A percentile compares a stretch with the other conserved stretches of the same genome.
phyloP scores from a whole-genome alignment of 176 grass and related monocot genomes.

The Musa schizocarpa region DNA sequence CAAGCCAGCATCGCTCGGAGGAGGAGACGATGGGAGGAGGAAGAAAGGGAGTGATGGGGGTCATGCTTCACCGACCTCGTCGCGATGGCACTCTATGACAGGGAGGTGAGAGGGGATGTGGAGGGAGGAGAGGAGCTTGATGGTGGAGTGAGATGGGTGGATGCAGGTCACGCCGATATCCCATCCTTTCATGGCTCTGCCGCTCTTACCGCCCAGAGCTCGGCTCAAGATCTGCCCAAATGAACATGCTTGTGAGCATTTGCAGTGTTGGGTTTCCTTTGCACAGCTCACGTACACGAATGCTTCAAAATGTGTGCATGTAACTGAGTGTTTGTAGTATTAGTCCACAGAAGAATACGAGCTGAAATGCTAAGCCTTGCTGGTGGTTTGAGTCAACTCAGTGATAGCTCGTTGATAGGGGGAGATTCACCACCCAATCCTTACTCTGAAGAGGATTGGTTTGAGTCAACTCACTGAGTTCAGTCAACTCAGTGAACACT shows the following conservation, averaged over 20 bases:
- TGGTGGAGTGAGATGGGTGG: slow-evolving; percentile 6
- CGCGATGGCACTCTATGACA: slow-evolving; percentile 55
- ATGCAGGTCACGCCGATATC: slow-evolving; percentile 45
- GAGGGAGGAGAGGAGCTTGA: not conserved
- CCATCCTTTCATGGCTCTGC: slow-evolving; percentile 30
- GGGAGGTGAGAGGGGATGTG: slow-evolving; percentile 6
- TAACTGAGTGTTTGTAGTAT: too few species aligned
- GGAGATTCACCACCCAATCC: too few species aligned
- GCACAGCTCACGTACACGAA: not conserved
- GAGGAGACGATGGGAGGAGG: not conserved
- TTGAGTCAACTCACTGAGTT: too few species aligned
- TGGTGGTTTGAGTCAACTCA: too few species aligned
- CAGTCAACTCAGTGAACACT: too few species aligned
- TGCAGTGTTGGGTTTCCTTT: not conserved
- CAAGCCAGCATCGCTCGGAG: not conserved
- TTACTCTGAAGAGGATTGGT: too few species aligned
- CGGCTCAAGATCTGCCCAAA: slow-evolving; percentile 32
- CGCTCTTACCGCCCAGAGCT: slow-evolving; percentile 34
- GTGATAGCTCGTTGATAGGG: too few species aligned
- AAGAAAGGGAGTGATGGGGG: not conserved
- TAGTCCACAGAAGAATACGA: too few species aligned
- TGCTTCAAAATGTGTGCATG: not conserved
- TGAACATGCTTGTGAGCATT: not conserved
- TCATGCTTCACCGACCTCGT: slow-evolving; percentile 28
- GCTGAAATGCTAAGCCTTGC: too few species aligned